phyloP scores from a whole-genome alignment of 2,329 filamentous ascomycete genomes.

The Metarhizium rileyi region DNA sequence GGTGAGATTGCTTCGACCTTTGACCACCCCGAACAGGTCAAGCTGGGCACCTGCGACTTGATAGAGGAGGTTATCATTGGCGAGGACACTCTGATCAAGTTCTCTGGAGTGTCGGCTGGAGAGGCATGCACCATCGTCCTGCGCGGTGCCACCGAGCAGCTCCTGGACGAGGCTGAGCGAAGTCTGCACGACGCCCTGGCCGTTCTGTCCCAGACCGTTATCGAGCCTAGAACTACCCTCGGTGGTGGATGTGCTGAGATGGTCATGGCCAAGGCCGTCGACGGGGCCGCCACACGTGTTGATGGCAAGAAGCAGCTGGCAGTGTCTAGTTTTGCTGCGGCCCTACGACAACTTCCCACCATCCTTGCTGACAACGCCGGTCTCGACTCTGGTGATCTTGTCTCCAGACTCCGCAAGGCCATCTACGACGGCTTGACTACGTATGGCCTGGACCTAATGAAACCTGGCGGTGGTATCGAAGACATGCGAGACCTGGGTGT shows the following conservation, averaged over 20 bases:
- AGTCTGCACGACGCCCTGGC: constrained; percentile 93
- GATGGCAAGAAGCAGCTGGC: constrained; percentile 96
- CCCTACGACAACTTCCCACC: constrained; percentile 85
- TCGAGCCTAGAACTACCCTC: constrained; percentile 86
- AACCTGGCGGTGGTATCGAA: constrained; percentile 81
- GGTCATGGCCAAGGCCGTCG: constrained; percentile 97
- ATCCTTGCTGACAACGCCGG: constrained; percentile 97
- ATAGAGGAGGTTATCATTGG: constrained; percentile 99
- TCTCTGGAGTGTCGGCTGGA: constrained; percentile 89
- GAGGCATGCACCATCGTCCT: constrained; percentile 95
- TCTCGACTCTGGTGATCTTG: constrained; percentile 87
- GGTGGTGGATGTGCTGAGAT: constrained; percentile 97
- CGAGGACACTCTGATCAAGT: constrained; percentile 94
- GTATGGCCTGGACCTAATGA: constrained; percentile 81
- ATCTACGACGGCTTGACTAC: constrained; percentile 93
- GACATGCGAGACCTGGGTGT: constrained; percentile 96
- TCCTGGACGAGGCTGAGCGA: constrained; percentile 92
- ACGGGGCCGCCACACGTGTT: constrained; percentile 83
- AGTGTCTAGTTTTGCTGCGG: constrained; percentile 79
- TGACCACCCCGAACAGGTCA: constrained; percentile 94
- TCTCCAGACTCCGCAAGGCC: constrained; percentile 81
- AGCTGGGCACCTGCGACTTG: constrained; percentile 86
- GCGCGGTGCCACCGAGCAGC: constrained; percentile 90
- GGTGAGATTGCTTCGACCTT: constrained; percentile 97
- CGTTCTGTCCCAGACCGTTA: constrained; percentile 92